Conservation (phyloP, 148 eudicot genomes). For the Tetragonia tetragonoides region DNA sequence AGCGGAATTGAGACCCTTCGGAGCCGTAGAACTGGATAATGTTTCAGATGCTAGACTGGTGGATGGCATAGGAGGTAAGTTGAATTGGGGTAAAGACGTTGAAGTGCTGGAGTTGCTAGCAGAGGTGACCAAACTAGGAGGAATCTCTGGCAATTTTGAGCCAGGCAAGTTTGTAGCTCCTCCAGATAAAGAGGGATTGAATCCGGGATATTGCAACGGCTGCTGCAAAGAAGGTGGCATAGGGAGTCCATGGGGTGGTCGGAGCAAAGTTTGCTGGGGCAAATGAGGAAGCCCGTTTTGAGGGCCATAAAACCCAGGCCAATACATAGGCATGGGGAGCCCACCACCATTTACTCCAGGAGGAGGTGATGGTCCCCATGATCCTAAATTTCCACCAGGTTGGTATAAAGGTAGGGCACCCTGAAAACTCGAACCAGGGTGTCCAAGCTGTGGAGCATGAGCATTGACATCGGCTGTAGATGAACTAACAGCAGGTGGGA, state of each 20-base stretch:
- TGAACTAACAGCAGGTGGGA: conserved; percentile 47
- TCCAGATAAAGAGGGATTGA: conserved; percentile 47
- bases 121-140: conserved; percentile 41
- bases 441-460: conserved; percentile 52
- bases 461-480: conserved; percentile 43
- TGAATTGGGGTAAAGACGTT: conserved; percentile 38
- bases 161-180: conserved; percentile 43
- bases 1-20: conserved; percentile 38
- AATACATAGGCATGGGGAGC: conserved; percentile 75
- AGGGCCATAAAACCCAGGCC: conserved; percentile 79
- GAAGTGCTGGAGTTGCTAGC: conserved; percentile 36
- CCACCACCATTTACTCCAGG: conserved; percentile 52
- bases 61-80: conserved; percentile 51
- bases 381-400: conserved; percentile 61
- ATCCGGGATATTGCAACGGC: conserved; percentile 56
- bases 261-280: conserved; percentile 69
- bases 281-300: conserved; percentile 70
- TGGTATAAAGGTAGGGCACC: conserved; percentile 72
- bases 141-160: conserved; percentile 54
- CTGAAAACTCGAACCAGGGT: conserved; percentile 62
- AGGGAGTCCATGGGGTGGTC: conserved; percentile 62
- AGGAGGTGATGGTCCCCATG: conserved; percentile 74
- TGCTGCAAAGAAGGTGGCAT: conserved; percentile 66
- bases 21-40: conserved; percentile 33
- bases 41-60: conserved; percentile 36